Percentiles rank a stretch among this genome's conserved stretches.
Evolutionary conservation across 768 basidiomycete species (phyloP).

Genomic region (Suillus subalutaceus): DNA sequence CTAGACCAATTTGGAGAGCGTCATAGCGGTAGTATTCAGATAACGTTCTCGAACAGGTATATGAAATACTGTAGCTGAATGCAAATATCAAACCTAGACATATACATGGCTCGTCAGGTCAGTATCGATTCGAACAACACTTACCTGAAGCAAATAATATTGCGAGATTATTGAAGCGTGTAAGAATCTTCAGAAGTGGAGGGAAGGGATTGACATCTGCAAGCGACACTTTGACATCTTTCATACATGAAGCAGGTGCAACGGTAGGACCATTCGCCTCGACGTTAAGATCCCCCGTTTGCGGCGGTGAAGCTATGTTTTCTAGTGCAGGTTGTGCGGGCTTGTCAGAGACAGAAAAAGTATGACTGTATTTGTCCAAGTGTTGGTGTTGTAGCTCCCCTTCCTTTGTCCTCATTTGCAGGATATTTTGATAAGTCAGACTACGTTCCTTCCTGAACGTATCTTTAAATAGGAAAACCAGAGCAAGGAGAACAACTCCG

Average conservation of each 20-base stretch:
- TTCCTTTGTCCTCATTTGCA: conserved; percentile 44
- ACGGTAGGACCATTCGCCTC: conserved; percentile 11
- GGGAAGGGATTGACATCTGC: conserved; percentile 70
- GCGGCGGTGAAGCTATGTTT: neutral
- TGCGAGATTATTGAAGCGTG: conserved; percentile 62
- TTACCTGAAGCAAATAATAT: conserved; percentile 40
- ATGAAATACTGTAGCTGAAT: conserved; percentile 65
- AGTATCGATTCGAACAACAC: conserved; percentile 16
- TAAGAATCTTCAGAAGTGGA: conserved; percentile 58
- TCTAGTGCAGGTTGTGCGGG: neutral
- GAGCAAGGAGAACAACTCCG: conserved; percentile 51
- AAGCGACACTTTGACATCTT: conserved; percentile 55
- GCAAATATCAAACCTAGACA: conserved; percentile 63
- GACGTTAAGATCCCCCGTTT: conserved; percentile 27
- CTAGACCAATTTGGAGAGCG: conserved; percentile 70
- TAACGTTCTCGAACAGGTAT: conserved; percentile 72
- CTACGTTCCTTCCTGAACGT: conserved; percentile 82
- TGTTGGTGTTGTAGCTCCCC: conserved; percentile 14
- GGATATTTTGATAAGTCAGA: conserved; percentile 67
- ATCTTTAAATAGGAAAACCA: conserved; percentile 70
- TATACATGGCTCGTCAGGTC: neutral
- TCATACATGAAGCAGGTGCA: conserved; percentile 13
- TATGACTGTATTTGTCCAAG: conserved; percentile 22
- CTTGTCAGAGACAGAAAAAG: neutral
- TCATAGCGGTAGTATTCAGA: conserved; percentile 63